phyloP scores from a whole-genome alignment of 129 eudicot species.

The Flaveria ramosissima region DNA sequence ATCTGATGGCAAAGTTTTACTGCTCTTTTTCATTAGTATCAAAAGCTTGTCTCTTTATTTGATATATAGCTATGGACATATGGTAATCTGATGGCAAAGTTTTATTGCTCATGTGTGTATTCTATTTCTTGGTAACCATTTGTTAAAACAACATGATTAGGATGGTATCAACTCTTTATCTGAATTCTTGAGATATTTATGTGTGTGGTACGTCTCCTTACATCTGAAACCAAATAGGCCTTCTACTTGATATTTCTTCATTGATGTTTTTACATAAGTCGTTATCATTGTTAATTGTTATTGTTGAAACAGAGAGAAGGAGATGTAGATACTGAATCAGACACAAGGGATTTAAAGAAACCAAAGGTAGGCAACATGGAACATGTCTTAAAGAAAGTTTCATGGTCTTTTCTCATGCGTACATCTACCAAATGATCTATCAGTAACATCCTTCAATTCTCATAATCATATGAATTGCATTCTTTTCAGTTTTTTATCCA shows the following conservation, averaged over 20 bases:
- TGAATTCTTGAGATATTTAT: neutral
- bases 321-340: conserved; percentile 15
- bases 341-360: conserved; percentile 31
- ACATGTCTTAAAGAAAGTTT: neutral
- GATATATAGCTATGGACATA: neutral
- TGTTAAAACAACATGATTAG: neutral
- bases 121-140: neutral
- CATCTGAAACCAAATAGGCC: neutral
- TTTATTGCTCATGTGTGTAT: neutral
- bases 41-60: neutral
- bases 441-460: neutral
- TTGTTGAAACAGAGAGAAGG: conserved; percentile 36
- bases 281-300: neutral
- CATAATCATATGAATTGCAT: conserved; percentile 2
- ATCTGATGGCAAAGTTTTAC: neutral
- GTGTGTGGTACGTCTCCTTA: neutral
- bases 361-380: conserved; percentile 31
- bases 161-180: neutral
- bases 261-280: neutral
- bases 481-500: neutral
- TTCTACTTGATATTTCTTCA: neutral
- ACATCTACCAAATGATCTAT: neutral
- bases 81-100: neutral
- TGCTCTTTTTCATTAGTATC: too few relatives aligned
- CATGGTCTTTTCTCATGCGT: neutral